Base-by-base conservation (phyloP, 23 red algal species). In the Gracilaria vermiculophylla region DNA sequence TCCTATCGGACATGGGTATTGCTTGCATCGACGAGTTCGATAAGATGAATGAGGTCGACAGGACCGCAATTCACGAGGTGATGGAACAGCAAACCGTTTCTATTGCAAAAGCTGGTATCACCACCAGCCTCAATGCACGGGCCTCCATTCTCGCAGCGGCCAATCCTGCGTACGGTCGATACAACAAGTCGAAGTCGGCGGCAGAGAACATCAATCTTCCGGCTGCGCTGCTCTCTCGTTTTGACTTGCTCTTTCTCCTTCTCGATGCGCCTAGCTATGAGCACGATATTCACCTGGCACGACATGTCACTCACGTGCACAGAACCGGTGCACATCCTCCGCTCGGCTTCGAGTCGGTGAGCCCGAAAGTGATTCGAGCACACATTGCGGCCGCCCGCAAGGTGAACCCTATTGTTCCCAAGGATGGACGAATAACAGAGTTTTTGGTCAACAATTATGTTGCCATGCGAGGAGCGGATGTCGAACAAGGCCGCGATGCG, bases 21-120 rank as follows among this genome's bases (percentile, higher is more conserved):
- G 92, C 88, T 9, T 95, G 93, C 43, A 99, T 99, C 53, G 97
- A 99, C 72, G 97, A 99, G 91, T 99, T 99, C 71, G 97, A 99
- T 83, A 99, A 99, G 90, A 99, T 99, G 97, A 88, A 91, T 66
- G 92, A 95, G 36, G 77, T 80, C 16, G 97, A 99, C 70, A 62
- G 97, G n/a, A 94, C 92, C 16, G 97, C 97, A 33, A 99, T 99
- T 90, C 97, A 99, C 76, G 97, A 99, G 79, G 90, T 89, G 10
- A 94, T 99, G 92, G 91, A 95, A 48, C 95, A 97, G 86, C 91
- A 99, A 69, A 99, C 97, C 12, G 90, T 99, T 3, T 99, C 97
- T 41, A 99, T 99, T 79, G 97, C 97, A 20, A 99, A 99, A 76
- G 97, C 93, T 6, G 97, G 97, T 25, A 99, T 99, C 76, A 99